Conservation (phyloP, 306 rosid genomes). For the Purshia tridentata region DNA sequence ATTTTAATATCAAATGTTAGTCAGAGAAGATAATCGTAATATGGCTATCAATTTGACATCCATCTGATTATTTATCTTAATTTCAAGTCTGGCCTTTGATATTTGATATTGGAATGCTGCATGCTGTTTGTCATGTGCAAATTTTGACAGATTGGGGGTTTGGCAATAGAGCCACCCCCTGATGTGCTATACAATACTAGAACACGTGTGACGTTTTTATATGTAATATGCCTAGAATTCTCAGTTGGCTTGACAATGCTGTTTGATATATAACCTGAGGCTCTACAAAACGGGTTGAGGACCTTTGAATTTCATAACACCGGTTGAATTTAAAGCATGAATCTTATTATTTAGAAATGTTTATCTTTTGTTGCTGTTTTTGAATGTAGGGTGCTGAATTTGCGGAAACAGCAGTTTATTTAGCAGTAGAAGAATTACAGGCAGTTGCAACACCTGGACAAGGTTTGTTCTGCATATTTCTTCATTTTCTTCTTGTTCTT, state of each 20-base stretch:
- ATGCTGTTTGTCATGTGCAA: background rate
- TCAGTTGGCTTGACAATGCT: background rate
- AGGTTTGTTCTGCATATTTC: constrained; percentile 43
- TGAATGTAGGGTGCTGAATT: constrained; percentile 63
- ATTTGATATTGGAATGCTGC: background rate
- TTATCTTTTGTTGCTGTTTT: constrained; percentile 9
- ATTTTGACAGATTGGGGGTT: background rate
- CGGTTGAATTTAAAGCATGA: too few species aligned
- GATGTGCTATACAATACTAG: too few species aligned
- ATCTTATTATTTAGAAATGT: background rate
- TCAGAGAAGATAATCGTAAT: too few species aligned
- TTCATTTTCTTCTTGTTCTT: constrained; percentile 11
- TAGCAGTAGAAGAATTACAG: constrained; percentile 72
- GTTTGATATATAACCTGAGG: background rate
- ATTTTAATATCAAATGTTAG: background rate
- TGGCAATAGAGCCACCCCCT: background rate
- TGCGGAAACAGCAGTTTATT: constrained; percentile 60
- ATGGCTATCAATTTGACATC: background rate
- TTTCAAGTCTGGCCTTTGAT: background rate
- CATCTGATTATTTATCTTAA: background rate
- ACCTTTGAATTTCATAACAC: too few species aligned
- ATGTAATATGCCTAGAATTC: background rate
- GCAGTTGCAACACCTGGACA: constrained; percentile 83
- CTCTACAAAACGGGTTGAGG: too few species aligned
- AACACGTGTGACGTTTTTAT: too few species aligned